Conservation (phyloP, 2,329 filamentous ascomycete genomes). For the Allantophomopsis lycopodina region DNA sequence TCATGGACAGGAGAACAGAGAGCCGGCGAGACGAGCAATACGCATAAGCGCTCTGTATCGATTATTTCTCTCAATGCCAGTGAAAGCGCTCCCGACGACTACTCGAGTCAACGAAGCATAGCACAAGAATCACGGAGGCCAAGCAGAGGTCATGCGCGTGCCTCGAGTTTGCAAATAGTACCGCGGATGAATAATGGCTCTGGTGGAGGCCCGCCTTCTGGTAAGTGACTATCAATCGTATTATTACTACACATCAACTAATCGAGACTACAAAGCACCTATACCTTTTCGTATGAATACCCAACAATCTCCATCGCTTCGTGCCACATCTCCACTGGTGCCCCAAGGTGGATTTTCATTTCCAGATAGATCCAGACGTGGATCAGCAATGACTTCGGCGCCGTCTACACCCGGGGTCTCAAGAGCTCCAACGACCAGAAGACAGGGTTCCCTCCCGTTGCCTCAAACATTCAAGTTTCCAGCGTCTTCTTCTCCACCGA, state of each 20-base stretch:
- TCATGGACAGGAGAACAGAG: constrained; percentile 11
- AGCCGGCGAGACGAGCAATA: constrained; percentile 28
- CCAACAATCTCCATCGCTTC: constrained; percentile 19
- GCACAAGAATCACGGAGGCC: constrained; percentile 33
- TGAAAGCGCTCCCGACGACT: constrained; percentile 16
- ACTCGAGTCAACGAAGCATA: constrained; percentile 18
- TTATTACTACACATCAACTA: not conserved
- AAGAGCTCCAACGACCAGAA: constrained; percentile 19
- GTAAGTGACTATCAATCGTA: constrained; percentile 13
- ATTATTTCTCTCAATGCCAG: constrained; percentile 64
- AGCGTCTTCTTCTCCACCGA: not conserved
- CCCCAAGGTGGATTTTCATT: constrained; percentile 11
- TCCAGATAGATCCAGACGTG: constrained; percentile 4
- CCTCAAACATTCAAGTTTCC: constrained; percentile 14
- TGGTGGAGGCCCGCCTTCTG: constrained; percentile 23
- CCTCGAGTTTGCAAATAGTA: constrained; percentile 68
- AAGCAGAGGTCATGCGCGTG: constrained; percentile 55
- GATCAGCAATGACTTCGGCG: constrained; percentile 16
- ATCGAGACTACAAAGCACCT: constrained; percentile 8
- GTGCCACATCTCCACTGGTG: constrained; percentile 15
- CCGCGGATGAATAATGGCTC: constrained; percentile 29
- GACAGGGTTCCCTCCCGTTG: constrained; percentile 9
- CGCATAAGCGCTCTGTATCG: constrained; percentile 65
- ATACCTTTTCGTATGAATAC: constrained; percentile 18
- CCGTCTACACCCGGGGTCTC: constrained; percentile 25